Conservation (phyloP, 305 asterid species). For the Nicotiana rustica region DNA sequence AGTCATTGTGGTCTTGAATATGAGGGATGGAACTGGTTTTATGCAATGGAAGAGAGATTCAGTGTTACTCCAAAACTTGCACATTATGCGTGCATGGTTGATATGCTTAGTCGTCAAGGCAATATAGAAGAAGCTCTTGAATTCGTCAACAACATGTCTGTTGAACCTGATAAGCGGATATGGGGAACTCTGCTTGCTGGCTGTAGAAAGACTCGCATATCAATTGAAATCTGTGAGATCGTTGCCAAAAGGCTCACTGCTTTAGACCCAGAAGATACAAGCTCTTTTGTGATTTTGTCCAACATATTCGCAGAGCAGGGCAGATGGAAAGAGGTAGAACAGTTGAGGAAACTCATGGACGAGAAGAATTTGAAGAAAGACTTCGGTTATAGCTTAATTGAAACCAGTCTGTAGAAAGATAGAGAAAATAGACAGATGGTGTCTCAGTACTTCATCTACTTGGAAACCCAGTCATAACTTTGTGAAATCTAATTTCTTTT, state of each 20-base stretch:
- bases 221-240: conserved; percentile 53
- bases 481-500: background rate
- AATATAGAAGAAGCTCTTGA: conserved; percentile 75
- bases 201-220: conserved; percentile 58
- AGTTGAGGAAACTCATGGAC: conserved; percentile 57
- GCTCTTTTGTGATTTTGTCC: conserved; percentile 64
- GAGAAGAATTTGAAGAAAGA: conserved; percentile 60
- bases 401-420: conserved; percentile 22
- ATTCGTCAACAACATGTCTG: conserved; percentile 71
- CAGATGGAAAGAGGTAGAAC: conserved; percentile 79
- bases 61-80: conserved; percentile 67
- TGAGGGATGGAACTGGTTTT: conserved; percentile 86
- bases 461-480: conserved; percentile 5
- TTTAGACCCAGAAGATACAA: conserved; percentile 61
- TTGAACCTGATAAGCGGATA: conserved; percentile 74
- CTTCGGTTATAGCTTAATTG: conserved; percentile 60
- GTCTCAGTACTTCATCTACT: background rate
- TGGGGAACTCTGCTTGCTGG: conserved; percentile 90
- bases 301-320: conserved; percentile 77
- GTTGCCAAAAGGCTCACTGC: conserved; percentile 60
- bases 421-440: background rate
- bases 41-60: conserved; percentile 61
- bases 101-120: conserved; percentile 87
- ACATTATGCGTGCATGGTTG: conserved; percentile 91
- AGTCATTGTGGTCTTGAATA: conserved; percentile 88